Evolutionary conservation across 208 protist species (phyloP), one percentile per base, ranked within the genome.

Genomic region (Leishmania arabica): DNA sequence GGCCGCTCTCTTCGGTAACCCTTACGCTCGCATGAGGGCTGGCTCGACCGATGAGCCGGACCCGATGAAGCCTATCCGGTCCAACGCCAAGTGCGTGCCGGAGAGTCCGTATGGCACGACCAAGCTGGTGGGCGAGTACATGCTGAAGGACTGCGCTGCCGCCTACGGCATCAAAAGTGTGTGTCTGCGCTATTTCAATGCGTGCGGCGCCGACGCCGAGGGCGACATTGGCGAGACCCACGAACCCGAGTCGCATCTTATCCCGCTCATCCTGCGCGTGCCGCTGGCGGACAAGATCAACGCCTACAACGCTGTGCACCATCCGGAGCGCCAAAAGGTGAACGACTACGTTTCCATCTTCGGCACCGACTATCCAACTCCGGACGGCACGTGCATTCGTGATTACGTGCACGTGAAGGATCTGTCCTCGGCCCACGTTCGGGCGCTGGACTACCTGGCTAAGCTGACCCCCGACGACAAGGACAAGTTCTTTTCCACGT

Each of bases 341-440:
- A 75, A 77, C 24, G 81, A 88, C 27, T 81, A 88, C 80, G 73
- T 98, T 56, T 93, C 85, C 47, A 91, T 99, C 40, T 99, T 98
- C 83, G 98, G 98, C 40, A 96, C 91, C 27, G 97, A 99, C 87
- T 99, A 99, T 84, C 88, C 93, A 24, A 99, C 99, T 4, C 86
- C 73, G 0, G 99, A 99, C 84, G 99, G 99, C 40, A 99, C 98
- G 58, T 98, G 97, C 79, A 93, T 99, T 58, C 93, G 99, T 56
- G 99, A 99, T 89, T 99, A 99, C 89, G 99, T 99, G 69, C 99
- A 99, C 88, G 97, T 99, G n/a, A 92, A 97, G 66, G 99, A 99
- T 87, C 87, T 99, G 1, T 96, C 98, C 31, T 89, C 92, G 58
- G 99, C 98, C 3, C 98, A 99, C 89, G 92, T 99, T 34, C 88